Evolutionary conservation across 306 rosid genomes (phyloP).

Genomic region (Begonia peltatifolia): DNA sequence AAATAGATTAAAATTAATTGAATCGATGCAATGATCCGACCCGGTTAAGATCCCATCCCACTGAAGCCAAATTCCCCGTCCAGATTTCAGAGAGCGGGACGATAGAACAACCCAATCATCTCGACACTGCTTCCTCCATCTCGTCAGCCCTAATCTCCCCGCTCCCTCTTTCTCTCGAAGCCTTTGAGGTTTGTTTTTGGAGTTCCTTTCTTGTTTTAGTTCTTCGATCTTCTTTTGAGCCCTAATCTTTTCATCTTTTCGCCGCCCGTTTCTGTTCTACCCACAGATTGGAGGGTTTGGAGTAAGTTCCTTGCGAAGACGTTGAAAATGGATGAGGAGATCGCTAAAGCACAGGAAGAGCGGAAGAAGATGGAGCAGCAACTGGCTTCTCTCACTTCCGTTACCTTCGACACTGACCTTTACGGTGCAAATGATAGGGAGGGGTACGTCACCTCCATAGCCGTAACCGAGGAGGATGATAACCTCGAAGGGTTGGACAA

Average conservation of each 20-base stretch:
- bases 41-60: too few relatives aligned
- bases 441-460: constrained; percentile 41
- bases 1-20: too few relatives aligned
- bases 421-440: constrained; percentile 37
- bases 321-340: constrained; percentile 32
- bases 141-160: too few relatives aligned
- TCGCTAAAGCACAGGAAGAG: constrained; percentile 83
- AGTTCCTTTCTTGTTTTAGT: background rate
- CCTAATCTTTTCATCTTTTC: background rate
- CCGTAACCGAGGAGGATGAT: constrained; percentile 57
- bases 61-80: too few relatives aligned
- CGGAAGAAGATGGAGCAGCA: constrained; percentile 50
- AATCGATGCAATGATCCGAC: too few relatives aligned
- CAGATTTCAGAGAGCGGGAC: too few relatives aligned
- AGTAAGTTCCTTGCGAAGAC: background rate
- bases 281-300: constrained; percentile 1
- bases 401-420: constrained; percentile 46
- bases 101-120: too few relatives aligned
- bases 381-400: constrained; percentile 38
- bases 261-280: background rate
- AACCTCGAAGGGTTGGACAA: constrained; percentile 30
- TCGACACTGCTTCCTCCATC: too few relatives aligned
- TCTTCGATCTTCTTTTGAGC: background rate
- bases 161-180: too few relatives aligned
- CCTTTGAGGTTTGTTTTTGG: too few relatives aligned